Evolutionary conservation across 495 filamentous ascomycete species (phyloP), one percentile per base, ranked within the genome.

Genomic region (Extremus antarcticus): DNA sequence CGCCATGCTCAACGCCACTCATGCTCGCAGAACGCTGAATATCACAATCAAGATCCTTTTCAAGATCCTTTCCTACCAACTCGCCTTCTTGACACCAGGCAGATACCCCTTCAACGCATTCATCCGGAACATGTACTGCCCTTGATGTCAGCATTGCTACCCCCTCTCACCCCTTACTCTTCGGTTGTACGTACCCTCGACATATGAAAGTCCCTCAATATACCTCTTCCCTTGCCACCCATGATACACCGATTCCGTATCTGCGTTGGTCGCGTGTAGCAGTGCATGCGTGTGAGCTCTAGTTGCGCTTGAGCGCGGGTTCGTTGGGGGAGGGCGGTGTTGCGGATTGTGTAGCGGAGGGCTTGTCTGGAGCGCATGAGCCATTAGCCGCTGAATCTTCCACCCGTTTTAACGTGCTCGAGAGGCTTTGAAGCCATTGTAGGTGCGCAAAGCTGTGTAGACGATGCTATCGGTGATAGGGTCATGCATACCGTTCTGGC

Each of bases 41-140:
- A n/a, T n/a, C n/a, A n/a, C n/a, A n/a, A 16, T 20, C 22, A 20
- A 13, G 38, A 2, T 38, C 13, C 15, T 43, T 32, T 43, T n/a
- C n/a, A n/a, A n/a, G n/a, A 25, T 65, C 29, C 2, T 4, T n/a
- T 3, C 32, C 67, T 82, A 97, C 92, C 92, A 98, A 67, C 85
- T 89, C 9, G 94, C 92, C 76, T 96, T 97, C 76, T 82, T 86
- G 43, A 97, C 92, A 51, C 92, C 92, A 0, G 92, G 92, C 35
- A 98, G 67, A 53, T 89, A 81, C 53, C 94, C 92, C n/a, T 76
- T 82, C 46, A 95, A 68, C 1, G 94, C 92, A 68, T 95, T 82
- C 71, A 90, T 71, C 67, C 92, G 77, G 75, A 98, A 97, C 73
- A 88, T 86, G 73, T 76, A 98, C 90, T 97, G 64, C 45, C 60